Evolutionary conservation across 495 filamentous ascomycete genomes (phyloP).

Genomic region (Daldinia loculata): DNA sequence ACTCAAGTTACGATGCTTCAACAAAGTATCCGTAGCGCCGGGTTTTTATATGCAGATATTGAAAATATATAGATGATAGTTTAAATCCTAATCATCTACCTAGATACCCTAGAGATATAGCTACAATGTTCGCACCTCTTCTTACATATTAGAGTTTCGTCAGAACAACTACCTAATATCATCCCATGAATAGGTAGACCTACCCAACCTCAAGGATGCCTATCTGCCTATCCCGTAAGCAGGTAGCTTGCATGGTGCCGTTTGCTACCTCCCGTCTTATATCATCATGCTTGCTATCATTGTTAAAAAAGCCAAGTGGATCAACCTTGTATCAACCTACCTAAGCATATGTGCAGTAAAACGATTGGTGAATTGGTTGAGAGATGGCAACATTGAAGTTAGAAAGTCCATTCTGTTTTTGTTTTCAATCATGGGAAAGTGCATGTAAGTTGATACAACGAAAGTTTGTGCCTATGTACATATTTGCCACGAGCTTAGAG

Average conservation of each 20-base stretch:
- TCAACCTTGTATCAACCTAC: neutral
- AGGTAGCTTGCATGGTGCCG: slow-evolving; percentile 5
- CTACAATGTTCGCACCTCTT: neutral
- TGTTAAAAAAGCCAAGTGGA: no score
- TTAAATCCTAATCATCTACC: neutral
- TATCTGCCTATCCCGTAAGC: neutral
- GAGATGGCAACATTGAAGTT: no score
- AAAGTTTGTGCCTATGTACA: neutral
- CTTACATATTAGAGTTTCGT: neutral
- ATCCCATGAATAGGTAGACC: neutral
- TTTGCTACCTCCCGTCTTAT: neutral
- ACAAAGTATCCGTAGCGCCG: neutral
- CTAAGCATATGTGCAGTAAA: neutral
- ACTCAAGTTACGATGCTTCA: neutral
- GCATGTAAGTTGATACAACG: neutral
- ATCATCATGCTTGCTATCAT: no score
- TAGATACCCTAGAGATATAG: neutral
- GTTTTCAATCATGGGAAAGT: neutral
- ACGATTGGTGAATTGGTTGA: neutral
- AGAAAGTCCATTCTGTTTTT: no score
- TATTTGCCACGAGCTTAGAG: neutral
- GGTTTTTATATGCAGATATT: neutral
- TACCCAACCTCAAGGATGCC: neutral
- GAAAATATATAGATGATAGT: neutral
- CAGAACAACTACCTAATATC: neutral